Evolutionary conservation across 2,329 filamentous ascomycete genomes (phyloP).

Genomic region (Venturia asperata): DNA sequence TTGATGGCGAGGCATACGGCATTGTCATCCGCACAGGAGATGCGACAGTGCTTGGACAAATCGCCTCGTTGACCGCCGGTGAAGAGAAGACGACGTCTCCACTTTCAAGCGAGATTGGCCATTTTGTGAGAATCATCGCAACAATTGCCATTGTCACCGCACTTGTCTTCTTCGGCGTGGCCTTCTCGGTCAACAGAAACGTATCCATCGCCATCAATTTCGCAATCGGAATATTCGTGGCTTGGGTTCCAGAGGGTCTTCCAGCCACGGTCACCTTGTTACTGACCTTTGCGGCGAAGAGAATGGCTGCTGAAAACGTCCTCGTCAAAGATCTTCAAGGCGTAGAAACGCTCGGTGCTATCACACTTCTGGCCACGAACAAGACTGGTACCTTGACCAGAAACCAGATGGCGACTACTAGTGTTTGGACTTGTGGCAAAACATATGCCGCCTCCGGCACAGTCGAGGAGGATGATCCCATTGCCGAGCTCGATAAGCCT

Average conservation of each 20-base stretch:
- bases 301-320: constrained; percentile 36
- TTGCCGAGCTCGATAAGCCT: constrained; percentile 30
- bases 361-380: constrained; percentile 36
- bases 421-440: constrained; percentile 42
- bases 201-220: constrained; percentile 36
- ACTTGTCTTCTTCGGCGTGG: constrained; percentile 15
- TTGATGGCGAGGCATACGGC: constrained; percentile 42
- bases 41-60: constrained; percentile 14
- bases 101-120: constrained; percentile 65
- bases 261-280: constrained; percentile 62
- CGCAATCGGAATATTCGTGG: constrained; percentile 43
- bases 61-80: constrained; percentile 41
- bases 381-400: constrained; percentile 37
- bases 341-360: constrained; percentile 36
- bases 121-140: constrained; percentile 63
- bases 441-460: constrained; percentile 27
- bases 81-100: constrained; percentile 74
- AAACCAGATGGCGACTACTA: constrained; percentile 35
- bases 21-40: constrained; percentile 17
- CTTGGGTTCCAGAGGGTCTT: constrained; percentile 44
- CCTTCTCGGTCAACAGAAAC: constrained; percentile 34
- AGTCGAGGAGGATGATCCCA: constrained; percentile 20
- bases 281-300: constrained; percentile 33
- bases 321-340: constrained; percentile 34
- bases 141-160: constrained; percentile 36